phyloP scores from a whole-genome alignment of 805 yeast genomes.

The Candida dajiaensis region DNA sequence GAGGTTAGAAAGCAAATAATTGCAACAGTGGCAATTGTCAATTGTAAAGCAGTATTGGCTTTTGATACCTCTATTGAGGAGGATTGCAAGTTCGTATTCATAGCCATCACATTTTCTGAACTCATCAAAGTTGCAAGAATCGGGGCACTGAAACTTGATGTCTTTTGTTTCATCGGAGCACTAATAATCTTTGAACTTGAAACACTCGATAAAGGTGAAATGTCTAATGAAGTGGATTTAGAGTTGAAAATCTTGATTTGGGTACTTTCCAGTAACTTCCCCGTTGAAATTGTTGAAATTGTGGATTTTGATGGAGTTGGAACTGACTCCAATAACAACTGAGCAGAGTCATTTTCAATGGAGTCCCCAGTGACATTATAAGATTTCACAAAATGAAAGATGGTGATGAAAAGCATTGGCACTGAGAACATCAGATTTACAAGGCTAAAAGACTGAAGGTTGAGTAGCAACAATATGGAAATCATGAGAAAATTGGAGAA shows the following conservation, averaged over 20 bases:
- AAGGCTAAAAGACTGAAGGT: background rate
- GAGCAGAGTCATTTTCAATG: background rate
- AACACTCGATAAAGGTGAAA: slow-evolving; percentile 7
- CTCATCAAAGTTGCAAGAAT: slow-evolving; percentile 15
- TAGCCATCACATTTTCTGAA: slow-evolving; percentile 10
- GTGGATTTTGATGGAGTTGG: background rate
- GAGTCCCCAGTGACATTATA: background rate
- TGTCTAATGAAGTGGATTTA: slow-evolving; percentile 1
- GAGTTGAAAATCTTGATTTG: background rate
- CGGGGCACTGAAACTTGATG: slow-evolving; percentile 8
- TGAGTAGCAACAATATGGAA: background rate
- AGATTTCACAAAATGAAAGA: background rate
- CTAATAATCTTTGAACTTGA: slow-evolving; percentile 4
- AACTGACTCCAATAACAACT: background rate
- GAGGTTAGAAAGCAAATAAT: slow-evolving; percentile 12
- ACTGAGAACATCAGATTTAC: background rate
- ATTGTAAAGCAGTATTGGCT: background rate
- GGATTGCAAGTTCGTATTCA: background rate
- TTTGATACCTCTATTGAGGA: background rate
- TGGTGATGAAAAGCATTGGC: background rate
- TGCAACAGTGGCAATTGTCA: background rate
- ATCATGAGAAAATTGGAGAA: background rate
- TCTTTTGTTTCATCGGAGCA: background rate
- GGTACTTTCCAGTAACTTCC: background rate
- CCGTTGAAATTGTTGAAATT: background rate